Conservation (phyloP, 2,329 filamentous ascomycete genomes). For the Fusarium albosuccineum region DNA sequence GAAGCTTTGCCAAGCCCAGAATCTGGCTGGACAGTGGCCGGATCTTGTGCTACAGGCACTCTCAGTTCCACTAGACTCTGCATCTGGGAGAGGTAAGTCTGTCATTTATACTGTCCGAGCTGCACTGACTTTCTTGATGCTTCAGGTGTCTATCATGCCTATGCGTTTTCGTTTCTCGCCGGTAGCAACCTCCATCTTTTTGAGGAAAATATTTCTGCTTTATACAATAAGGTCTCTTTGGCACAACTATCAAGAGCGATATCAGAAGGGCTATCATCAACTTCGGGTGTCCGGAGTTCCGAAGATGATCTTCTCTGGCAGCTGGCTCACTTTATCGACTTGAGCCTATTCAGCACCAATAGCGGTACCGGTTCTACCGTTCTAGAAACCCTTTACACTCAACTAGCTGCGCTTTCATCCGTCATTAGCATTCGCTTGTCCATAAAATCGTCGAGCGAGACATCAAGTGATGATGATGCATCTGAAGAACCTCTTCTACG, state of each 20-base stretch:
- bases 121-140: conserved; percentile 24
- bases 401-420: conserved; percentile 64
- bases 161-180: conserved; percentile 43
- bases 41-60: conserved; percentile 48
- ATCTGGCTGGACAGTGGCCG: conserved; percentile 33
- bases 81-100: conserved; percentile 37
- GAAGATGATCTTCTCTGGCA: conserved; percentile 70
- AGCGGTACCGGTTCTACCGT: conserved; percentile 56
- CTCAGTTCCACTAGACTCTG: conserved; percentile 45
- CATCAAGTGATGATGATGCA: conserved; percentile 26
- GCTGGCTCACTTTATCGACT: conserved; percentile 74
- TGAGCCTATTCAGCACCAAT: conserved; percentile 59
- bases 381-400: conserved; percentile 66
- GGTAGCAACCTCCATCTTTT: conserved; percentile 55
- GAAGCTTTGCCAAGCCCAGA: conserved; percentile 49
- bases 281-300: conserved; percentile 42
- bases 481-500: conserved; percentile 35
- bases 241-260: conserved; percentile 59
- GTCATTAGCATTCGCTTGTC: conserved; percentile 64
- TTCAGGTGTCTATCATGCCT: conserved; percentile 38
- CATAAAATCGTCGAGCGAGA: conserved; percentile 26
- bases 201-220: conserved; percentile 53
- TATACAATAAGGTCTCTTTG: conserved; percentile 56
- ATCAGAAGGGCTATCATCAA: conserved; percentile 50
- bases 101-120: too few species aligned